Evolutionary conservation across 1,139 yeast genomes (phyloP).

Genomic region (Scheffersomyces cryptocercus): DNA sequence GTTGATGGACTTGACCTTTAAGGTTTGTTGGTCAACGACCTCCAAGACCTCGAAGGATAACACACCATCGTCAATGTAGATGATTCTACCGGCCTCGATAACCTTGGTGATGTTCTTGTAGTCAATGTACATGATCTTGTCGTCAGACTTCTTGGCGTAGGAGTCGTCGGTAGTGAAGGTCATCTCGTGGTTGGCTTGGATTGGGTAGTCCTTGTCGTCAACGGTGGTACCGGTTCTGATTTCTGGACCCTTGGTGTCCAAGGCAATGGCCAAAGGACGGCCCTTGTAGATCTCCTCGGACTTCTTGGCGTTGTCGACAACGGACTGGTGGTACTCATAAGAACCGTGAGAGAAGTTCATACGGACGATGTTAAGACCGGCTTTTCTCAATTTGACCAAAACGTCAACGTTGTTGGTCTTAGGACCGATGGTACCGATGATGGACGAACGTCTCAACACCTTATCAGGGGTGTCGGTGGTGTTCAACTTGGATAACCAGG

Average conservation of each 20-base stretch:
- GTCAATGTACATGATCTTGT: conserved; percentile 83
- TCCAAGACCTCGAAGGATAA: conserved; percentile 90
- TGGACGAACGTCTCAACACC: conserved; percentile 90
- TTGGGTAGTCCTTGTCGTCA: conserved; percentile 77
- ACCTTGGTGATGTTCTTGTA: conserved; percentile 96
- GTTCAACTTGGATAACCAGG: conserved; percentile 85
- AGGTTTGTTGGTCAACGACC: conserved; percentile 72
- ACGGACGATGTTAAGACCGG: conserved; percentile 96
- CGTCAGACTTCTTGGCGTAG: conserved; percentile 71
- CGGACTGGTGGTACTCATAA: conserved; percentile 94
- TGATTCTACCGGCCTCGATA: conserved; percentile 80
- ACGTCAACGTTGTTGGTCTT: conserved; percentile 90
- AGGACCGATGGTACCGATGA: conserved; percentile 98
- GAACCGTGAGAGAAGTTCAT: conserved; percentile 99
- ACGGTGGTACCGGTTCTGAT: conserved; percentile 96
- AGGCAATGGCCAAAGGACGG: conserved; percentile 96
- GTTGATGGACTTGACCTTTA: conserved; percentile 86
- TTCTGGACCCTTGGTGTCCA: conserved; percentile 99
- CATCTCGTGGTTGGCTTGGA: conserved; percentile 86
- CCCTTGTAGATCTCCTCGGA: conserved; percentile 90
- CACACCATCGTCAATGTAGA: conserved; percentile 97
- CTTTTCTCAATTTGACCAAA: conserved; percentile 86
- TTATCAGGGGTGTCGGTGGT: conserved; percentile 77
- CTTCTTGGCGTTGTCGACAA: conserved; percentile 92
- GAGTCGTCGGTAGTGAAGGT: conserved; percentile 87